Evolutionary conservation across 1,139 yeast species (phyloP), one percentile per base, ranked within the genome.

Genomic region (Debaryomyces subglobosus): DNA sequence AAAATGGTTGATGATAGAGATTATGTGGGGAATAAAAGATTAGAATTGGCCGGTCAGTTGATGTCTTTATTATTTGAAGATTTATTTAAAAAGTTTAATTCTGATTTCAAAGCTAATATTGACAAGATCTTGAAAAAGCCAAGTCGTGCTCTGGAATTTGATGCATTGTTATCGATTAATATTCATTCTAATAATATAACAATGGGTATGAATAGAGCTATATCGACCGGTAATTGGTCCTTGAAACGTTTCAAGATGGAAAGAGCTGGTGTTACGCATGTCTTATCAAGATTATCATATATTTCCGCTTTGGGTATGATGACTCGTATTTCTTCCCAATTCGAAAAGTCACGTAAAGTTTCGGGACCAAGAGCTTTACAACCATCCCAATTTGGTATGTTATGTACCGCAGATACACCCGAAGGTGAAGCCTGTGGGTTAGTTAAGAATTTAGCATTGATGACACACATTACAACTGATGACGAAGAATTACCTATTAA

Each of bases 381-480:
- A 68, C 99, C 99, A 10, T 95, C 99, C 1, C 99, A 94, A 70
- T 94, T 94, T 68, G 99, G 99, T 64, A 94, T 94, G 98, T 78
- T 94, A 53, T 94, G 99, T 78, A 91, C 99, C 6, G 89, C 98
- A 0, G 99, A 94, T 80, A 94, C 99, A 0, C 99, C 99, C 2
- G 99, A 94, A 80, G 99, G 99, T 78, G 99, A 95, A 68, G 99
- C 99, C 1, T 94, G 99, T 83, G 99, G 99, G 62, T 80, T 94
- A 67, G 99, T 94, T 32, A 94, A 94, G 69, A 94, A 94, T 64
- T 77, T 94, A 67, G 99, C 99, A 2, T 78, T 94, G 48, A 94
- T 94, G 99, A 94, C 99, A 13, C 99, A 94, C 70, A 95, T 94
- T 62, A 94, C 99, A 8, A 92, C 99, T 3, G 99, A 94, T 68